These are phyloP conservation scores for Tubosaeta brunneosetosa DNA, from an alignment of 768 basidiomycete species.

Conservation along the genomic window DNA sequence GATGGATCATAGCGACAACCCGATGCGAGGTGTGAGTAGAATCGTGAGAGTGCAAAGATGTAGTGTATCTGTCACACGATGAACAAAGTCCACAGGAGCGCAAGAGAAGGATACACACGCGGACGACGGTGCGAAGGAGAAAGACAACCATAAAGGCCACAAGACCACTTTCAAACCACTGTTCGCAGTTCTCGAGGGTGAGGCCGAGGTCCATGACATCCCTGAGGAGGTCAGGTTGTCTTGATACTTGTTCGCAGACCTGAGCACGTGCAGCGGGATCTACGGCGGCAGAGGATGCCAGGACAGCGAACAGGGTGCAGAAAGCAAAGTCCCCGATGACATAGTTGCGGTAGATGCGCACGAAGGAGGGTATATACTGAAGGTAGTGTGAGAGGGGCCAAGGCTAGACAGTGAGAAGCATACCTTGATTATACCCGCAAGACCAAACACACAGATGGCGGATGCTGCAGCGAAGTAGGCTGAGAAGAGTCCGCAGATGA, in stretches of 20 bases:
- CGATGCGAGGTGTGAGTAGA: constrained; percentile 54
- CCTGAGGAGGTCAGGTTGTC: constrained; percentile 70
- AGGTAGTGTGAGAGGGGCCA: neutral
- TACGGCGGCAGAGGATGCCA: constrained; percentile 58
- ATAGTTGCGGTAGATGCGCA: constrained; percentile 80
- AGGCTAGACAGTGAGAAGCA: constrained; percentile 12
- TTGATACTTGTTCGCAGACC: constrained; percentile 70
- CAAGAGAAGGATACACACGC: constrained; percentile 43
- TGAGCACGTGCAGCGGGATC: constrained; percentile 49
- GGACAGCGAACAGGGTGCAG: constrained; percentile 52
- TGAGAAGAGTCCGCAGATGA: constrained; percentile 59
- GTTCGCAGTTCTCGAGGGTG: constrained; percentile 76
- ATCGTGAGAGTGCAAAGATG: constrained; percentile 65
- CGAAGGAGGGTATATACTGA: constrained; percentile 58
- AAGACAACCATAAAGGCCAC: constrained; percentile 55
- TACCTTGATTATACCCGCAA: constrained; percentile 68
- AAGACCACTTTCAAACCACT: constrained; percentile 67
- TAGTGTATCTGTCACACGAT: constrained; percentile 59
- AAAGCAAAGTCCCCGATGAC: constrained; percentile 76
- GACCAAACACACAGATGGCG: constrained; percentile 58
- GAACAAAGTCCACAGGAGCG: neutral
- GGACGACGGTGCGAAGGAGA: constrained; percentile 57
- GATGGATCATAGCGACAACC: constrained; percentile 22
- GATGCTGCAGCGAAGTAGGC: constrained; percentile 65
- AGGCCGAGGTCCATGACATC: constrained; percentile 68